Conservation (phyloP, 2,329 filamentous ascomycete genomes). For the Epichloe sibirici region DNA sequence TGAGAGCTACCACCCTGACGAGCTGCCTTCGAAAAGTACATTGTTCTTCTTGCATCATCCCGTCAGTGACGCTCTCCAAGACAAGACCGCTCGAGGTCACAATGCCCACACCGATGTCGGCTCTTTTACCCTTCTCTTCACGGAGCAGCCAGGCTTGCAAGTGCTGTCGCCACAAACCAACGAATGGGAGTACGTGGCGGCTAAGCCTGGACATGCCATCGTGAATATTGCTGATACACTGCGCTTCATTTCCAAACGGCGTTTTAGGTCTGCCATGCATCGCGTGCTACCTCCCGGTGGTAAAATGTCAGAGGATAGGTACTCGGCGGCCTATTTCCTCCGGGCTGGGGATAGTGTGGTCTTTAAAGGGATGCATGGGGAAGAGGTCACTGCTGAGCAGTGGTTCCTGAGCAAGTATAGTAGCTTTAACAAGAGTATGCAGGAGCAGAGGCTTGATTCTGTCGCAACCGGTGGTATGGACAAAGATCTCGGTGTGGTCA, state of each 20-base stretch:
- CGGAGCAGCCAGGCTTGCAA: constrained; percentile 41
- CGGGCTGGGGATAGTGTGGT: neutral
- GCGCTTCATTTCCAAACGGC: constrained; percentile 5
- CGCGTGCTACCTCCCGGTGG: constrained; percentile 4
- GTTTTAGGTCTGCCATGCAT: constrained; percentile 5
- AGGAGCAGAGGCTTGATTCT: too few relatives aligned
- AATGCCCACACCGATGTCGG: constrained; percentile 43
- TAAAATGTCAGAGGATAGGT: constrained; percentile 5
- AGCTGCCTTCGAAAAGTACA: too few relatives aligned
- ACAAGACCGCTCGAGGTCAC: constrained; percentile 15
- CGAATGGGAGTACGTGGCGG: constrained; percentile 5
- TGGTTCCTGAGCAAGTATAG: too few relatives aligned
- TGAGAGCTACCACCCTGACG: too few relatives aligned
- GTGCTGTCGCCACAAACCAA: constrained; percentile 29
- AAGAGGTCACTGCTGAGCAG: too few relatives aligned
- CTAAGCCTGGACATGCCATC: constrained; percentile 6
- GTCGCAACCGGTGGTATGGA: too few relatives aligned
- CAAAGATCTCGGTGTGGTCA: too few relatives aligned
- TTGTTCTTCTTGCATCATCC: too few relatives aligned
- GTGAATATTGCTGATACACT: constrained; percentile 7
- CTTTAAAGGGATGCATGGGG: too few relatives aligned
- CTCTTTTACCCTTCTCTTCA: constrained; percentile 39
- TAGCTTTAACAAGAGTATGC: too few relatives aligned
- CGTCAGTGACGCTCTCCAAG: too few relatives aligned
- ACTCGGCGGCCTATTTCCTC: constrained; percentile 5